Evolutionary conservation across 768 basidiomycete species (phyloP), one percentile per base, ranked within the genome.

Genomic region (Leccinum aurantiacum): DNA sequence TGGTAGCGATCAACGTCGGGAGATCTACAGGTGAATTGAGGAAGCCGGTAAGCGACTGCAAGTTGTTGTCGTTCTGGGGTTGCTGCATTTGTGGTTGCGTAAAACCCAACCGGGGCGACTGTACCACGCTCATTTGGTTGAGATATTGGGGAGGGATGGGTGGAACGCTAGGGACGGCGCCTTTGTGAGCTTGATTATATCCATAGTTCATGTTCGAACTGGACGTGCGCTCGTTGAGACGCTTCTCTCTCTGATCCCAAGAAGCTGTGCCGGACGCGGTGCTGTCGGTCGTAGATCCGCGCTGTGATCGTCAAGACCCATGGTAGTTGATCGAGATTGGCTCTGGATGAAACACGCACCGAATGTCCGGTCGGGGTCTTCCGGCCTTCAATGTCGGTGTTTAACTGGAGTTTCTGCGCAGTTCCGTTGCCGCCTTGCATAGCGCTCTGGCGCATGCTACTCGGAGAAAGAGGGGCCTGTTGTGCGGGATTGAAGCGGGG

Each of bases 11-110:
- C 59, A 97, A 78, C n/a, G 87, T 81, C 17, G 90, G 90, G 24
- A 96, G 86, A 70, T 96, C 95, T 63, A 95, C 83, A 2, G 93
- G 90, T 6, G 90, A 83, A 55, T 74, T 81, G 55, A 85, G 65
- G 68, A 86, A 80, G 24, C 78, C 78, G 59, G 78, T 73, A 4
- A 77, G 72, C 11, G 75, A 74, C 66, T 83, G 83, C n/a, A 65
- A 6, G 60, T 56, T 66, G 58, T 62, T 70, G 31, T 66, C 71
- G 49, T 53, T 71, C 56, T 67, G 67, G 41, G 72, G 65, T 51
- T 71, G 73, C 46, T 68, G 70, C 35, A 61, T 27, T 41, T 70
- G 73, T 44, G 58, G 63, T 56, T 69, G 71, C n/a, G 60, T 37
- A 54, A 80, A 81, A 15, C 58, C 80, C 74, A 69, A 77, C 65